Percentiles rank a stretch among this genome's conserved stretches.
Conservation (phyloP, 805 yeast genomes). For the Sugiyamaella americana region DNA sequence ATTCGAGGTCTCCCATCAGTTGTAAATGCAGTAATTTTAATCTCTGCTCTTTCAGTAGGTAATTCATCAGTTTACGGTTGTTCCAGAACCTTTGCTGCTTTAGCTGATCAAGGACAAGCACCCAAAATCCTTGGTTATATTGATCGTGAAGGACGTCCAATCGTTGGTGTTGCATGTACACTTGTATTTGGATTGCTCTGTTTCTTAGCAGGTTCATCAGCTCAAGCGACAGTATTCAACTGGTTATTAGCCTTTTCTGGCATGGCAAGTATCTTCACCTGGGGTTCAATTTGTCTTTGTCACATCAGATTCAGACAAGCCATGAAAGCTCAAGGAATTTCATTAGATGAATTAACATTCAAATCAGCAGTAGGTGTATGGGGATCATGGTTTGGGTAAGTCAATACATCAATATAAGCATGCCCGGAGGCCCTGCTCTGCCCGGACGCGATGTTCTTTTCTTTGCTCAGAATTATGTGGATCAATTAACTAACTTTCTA, state of each 20-base stretch:
- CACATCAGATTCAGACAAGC: slow-evolving; percentile 65
- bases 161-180: slow-evolving; percentile 47
- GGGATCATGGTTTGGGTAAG: slow-evolving; percentile 57
- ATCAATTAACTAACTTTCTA: no score
- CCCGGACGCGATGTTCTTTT: no score
- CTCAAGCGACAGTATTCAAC: slow-evolving; percentile 52
- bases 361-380: slow-evolving; percentile 57
- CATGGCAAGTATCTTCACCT: slow-evolving; percentile 63
- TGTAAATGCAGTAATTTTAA: slow-evolving; percentile 61
- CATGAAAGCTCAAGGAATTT: slow-evolving; percentile 56
- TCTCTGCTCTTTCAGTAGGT: slow-evolving; percentile 66
- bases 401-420: no score
- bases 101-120: slow-evolving; percentile 58
- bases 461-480: no score
- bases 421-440: no score
- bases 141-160: slow-evolving; percentile 66
- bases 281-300: slow-evolving; percentile 66
- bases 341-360: slow-evolving; percentile 58
- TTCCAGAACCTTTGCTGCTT: slow-evolving; percentile 59
- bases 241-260: slow-evolving; percentile 75
- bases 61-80: slow-evolving; percentile 63
- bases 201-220: slow-evolving; percentile 52
- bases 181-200: slow-evolving; percentile 44
- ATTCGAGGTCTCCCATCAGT: slow-evolving; percentile 61
- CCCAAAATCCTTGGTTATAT: slow-evolving; percentile 55